These are phyloP conservation scores for Colletotrichum liaoningense DNA, from an alignment of 2,329 filamentous ascomycete genomes.

Conservation along the genomic window DNA sequence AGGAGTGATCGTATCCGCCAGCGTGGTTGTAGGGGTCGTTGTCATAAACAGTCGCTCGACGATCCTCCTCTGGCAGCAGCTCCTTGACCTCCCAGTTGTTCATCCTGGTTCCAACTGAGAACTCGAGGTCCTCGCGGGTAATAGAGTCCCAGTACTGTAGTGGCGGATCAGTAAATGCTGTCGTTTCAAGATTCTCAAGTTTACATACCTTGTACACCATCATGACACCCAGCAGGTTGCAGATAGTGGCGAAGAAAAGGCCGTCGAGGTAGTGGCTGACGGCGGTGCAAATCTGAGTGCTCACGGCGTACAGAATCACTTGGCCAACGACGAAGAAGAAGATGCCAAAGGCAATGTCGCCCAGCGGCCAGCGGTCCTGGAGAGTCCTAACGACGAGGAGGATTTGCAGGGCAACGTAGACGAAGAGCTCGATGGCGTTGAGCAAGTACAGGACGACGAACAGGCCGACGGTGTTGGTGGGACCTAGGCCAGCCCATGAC, in stretches of 20 bases:
- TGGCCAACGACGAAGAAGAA: constrained; percentile 94
- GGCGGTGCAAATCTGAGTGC: constrained; percentile 83
- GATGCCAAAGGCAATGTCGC: constrained; percentile 89
- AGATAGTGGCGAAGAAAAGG: constrained; percentile 92
- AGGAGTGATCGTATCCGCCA: constrained; percentile 63
- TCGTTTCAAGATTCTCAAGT: background rate
- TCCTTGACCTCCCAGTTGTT: constrained; percentile 99
- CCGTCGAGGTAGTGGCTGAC: constrained; percentile 95
- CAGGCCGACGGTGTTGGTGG: constrained; percentile 86
- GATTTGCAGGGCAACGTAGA: constrained; percentile 90
- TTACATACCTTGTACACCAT: constrained; percentile 93
- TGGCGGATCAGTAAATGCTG: constrained; percentile 17
- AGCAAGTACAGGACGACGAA: constrained; percentile 94
- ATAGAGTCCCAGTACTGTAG: constrained; percentile 97
- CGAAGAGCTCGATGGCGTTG: constrained; percentile 85
- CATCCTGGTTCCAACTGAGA: constrained; percentile 93
- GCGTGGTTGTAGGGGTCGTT: constrained; percentile 74
- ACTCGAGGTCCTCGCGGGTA: constrained; percentile 97
- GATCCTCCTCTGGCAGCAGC: constrained; percentile 82
- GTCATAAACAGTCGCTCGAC: constrained; percentile 77
- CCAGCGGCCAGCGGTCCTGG: constrained; percentile 94
- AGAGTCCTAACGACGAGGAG: constrained; percentile 90
- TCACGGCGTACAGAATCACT: constrained; percentile 92
- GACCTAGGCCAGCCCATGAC: constrained; percentile 85
- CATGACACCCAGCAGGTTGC: constrained; percentile 96